These are phyloP conservation scores for Mayamaea pseudoterrestris DNA, from an alignment of 108 stramenopile genomes.

Conservation along the genomic window DNA sequence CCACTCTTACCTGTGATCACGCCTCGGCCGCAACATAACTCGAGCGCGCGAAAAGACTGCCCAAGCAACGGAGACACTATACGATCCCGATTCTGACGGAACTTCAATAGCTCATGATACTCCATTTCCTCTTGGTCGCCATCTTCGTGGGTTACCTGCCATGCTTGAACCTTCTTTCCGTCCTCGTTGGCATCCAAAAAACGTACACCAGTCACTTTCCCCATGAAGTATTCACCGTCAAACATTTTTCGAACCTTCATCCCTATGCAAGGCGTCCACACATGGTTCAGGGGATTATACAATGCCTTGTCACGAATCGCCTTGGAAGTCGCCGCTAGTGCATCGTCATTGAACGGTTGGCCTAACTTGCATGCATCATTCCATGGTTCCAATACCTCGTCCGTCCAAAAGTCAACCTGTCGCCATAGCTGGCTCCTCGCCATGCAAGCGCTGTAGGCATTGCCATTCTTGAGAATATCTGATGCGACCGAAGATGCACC, in stretches of 20 bases:
- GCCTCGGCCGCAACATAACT: constrained; percentile 6
- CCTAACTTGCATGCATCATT: too few relatives aligned
- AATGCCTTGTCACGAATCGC: too few relatives aligned
- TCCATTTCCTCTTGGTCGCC: constrained; percentile 11
- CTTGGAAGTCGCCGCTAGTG: too few relatives aligned
- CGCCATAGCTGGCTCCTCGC: too few relatives aligned
- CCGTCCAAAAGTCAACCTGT: too few relatives aligned
- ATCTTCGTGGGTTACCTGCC: constrained; percentile 9
- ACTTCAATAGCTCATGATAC: constrained; percentile 4
- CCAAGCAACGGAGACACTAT: neutral
- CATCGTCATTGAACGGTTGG: too few relatives aligned
- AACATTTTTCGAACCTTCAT: constrained; percentile 8
- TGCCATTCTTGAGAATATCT: too few relatives aligned
- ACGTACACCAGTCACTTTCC: neutral
- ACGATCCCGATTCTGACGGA: neutral
- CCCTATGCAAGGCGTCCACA: too few relatives aligned
- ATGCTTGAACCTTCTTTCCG: neutral
- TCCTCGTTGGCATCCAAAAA: neutral
- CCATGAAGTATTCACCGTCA: neutral
- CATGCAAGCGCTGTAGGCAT: too few relatives aligned
- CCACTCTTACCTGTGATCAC: neutral
- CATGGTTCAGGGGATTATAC: too few relatives aligned
- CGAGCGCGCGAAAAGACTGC: constrained; percentile 10
- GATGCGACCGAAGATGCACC: too few relatives aligned
- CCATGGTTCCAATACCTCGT: too few relatives aligned